These are phyloP conservation scores for Botrytis byssoidea DNA, from an alignment of 2,329 filamentous ascomycete species.

Conservation along the genomic window DNA sequence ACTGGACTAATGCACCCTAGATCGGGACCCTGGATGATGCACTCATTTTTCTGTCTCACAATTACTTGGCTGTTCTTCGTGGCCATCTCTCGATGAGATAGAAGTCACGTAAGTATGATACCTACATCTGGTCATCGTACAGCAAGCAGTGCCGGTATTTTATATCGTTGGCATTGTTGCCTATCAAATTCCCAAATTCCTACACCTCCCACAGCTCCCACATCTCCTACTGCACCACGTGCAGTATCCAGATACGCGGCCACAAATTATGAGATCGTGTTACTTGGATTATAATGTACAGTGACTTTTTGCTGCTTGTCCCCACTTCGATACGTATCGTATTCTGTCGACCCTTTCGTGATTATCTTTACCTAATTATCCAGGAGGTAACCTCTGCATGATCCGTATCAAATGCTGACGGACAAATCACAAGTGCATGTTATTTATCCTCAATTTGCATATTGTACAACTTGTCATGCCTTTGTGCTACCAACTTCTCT, in stretches of 20 bases:
- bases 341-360: constrained; percentile 1
- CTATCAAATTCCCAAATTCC: constrained; percentile 6
- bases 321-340: constrained; percentile 4
- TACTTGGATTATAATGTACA: neutral
- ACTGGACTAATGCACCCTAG: constrained; percentile 9
- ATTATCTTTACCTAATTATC: neutral
- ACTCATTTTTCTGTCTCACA: constrained; percentile 3
- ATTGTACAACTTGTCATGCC: constrained; percentile 8
- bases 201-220: neutral
- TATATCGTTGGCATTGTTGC: neutral
- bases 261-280: constrained; percentile 17
- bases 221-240: constrained; percentile 16
- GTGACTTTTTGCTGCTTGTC: constrained; percentile 3
- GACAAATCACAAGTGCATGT: constrained; percentile 1
- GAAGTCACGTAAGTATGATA: constrained; percentile 19
- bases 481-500: constrained; percentile 1
- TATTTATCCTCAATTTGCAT: constrained; percentile 11
- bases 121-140: constrained; percentile 15
- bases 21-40: constrained; percentile 15
- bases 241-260: constrained; percentile 23
- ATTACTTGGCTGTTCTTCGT: constrained; percentile 19
- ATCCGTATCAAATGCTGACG: constrained; percentile 4
- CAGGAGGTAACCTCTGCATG: neutral
- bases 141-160: constrained; percentile 1
- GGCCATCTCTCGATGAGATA: constrained; percentile 14